Evolutionary conservation across 257 asterid genomes (phyloP).

Genomic region (Capsicum rhomboideum): DNA sequence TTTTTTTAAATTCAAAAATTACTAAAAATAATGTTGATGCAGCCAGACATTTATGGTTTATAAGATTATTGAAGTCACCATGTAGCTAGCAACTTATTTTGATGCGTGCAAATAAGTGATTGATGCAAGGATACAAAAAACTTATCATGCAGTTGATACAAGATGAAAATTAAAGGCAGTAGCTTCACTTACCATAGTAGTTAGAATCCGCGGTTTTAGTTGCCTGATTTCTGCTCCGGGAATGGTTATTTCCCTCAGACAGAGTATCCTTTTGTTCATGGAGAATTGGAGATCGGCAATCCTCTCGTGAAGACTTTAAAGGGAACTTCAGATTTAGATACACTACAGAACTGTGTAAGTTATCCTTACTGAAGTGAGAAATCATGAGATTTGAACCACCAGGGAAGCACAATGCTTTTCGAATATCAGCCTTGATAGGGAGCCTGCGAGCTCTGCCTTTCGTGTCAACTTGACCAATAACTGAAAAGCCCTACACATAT

Average conservation of each 20-base stretch:
- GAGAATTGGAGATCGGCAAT: slow-evolving; percentile 4
- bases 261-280: slow-evolving; percentile 20
- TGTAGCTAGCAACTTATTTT: not conserved
- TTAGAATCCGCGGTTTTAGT: slow-evolving; percentile 18
- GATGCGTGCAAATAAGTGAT: not conserved
- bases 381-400: slow-evolving; percentile 81
- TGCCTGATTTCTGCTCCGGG: slow-evolving; percentile 22
- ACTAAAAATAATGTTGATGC: no score
- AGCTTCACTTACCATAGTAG: slow-evolving; percentile 12
- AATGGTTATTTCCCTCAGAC: slow-evolving; percentile 16
- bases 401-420: slow-evolving; percentile 86
- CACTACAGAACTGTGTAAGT: slow-evolving; percentile 20
- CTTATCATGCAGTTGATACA: not conserved
- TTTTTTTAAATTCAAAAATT: not conserved
- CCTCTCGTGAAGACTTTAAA: slow-evolving; percentile 18
- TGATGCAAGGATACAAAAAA: not conserved
- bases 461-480: slow-evolving; percentile 66
- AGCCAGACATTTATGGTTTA: no score
- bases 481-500: slow-evolving; percentile 55
- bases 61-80: not conserved
- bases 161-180: not conserved
- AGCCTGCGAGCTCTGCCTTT: slow-evolving; percentile 72
- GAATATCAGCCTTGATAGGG: slow-evolving; percentile 68
- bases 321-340: slow-evolving; percentile 22
- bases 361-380: slow-evolving; percentile 45